Evolutionary conservation across 768 basidiomycete species (phyloP), one percentile per base, ranked within the genome.

Genomic region (Tylopilus sp.): DNA sequence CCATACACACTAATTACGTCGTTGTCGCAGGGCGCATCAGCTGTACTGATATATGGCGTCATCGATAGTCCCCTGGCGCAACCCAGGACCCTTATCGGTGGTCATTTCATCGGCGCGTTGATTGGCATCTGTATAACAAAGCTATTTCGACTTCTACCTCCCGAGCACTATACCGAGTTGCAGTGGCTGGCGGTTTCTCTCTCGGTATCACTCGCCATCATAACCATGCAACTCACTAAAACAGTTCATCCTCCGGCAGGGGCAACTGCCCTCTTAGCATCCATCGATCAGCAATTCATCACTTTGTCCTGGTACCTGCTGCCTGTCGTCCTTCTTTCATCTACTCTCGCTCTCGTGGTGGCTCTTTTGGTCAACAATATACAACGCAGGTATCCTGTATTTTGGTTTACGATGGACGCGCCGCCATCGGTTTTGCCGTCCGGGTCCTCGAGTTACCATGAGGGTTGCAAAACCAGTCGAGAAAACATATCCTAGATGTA

Each of bases 171-270:
- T 60, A 54, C 73, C 25, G 62, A 78, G n/a, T 61, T 81, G 25
- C 55, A 70, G 41, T 84, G 80, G 81, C 67, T 52, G n/a, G 61
- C 55, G 25, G 61, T 42, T 6, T 64, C 55, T 17, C 52, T 83
- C 13, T 72, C 78, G 0, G 76, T 74, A 48, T 75, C 76, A 2
- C 57, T 68, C 16, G 49, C 76, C 22, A 61, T 79, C 33, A 76
- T 79, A 17, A 60, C 71, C 22, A 81, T 83, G 82, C 78, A 81
- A 56, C 67, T 82, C 45, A 79, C 79, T 10, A 63, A 63, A 11
- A 83, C 77, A 7, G 75, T 74, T 10, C 81, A 82, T 60, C 82
- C 81, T 3, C 81, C 82, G 21, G 80, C 79, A 46, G 82, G 81
- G 52, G 81, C 79, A n/a, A 81, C 80, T 1, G 79, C 81, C 21